These are phyloP conservation scores for Vitis hybrid DNA, from an alignment of 177 flowering plant species.

Conservation along the genomic window DNA sequence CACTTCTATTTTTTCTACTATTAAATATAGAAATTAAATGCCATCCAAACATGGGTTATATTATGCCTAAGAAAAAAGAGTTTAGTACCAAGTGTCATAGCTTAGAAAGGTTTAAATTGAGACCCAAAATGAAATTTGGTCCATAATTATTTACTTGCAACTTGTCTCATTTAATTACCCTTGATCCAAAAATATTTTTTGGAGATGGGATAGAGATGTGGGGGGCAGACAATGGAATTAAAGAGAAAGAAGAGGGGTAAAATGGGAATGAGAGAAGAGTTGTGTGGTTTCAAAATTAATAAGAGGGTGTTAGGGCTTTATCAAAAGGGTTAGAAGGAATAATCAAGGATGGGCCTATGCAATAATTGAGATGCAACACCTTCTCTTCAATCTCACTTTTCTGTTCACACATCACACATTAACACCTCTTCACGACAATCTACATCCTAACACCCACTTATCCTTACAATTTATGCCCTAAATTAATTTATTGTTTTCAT, in stretches of 20 bases:
- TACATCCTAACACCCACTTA: not conserved
- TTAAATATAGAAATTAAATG: no score
- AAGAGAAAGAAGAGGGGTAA: not conserved
- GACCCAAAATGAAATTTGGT: no score
- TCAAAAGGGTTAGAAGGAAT: constrained; percentile 42
- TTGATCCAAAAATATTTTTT: no score
- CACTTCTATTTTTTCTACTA: no score
- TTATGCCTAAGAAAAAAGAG: no score
- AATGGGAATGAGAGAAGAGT: not conserved
- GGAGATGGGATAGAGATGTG: not conserved
- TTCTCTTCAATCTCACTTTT: constrained; percentile 18
- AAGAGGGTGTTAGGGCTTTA: constrained; percentile 43
- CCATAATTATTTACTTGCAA: no score
- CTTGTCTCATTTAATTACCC: no score
- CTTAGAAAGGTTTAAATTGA: no score
- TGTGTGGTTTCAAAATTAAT: constrained; percentile 3
- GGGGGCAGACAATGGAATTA: not conserved
- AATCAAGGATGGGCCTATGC: constrained; percentile 37
- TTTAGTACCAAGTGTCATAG: no score
- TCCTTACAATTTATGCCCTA: no score
- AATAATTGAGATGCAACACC: constrained; percentile 25
- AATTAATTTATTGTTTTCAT: no score
- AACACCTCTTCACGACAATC: constrained; percentile 5
- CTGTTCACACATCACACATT: constrained; percentile 13
- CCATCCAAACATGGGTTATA: no score